Conservation (phyloP, 2,329 filamentous ascomycete species). For the Amylocarpus encephaloides region DNA sequence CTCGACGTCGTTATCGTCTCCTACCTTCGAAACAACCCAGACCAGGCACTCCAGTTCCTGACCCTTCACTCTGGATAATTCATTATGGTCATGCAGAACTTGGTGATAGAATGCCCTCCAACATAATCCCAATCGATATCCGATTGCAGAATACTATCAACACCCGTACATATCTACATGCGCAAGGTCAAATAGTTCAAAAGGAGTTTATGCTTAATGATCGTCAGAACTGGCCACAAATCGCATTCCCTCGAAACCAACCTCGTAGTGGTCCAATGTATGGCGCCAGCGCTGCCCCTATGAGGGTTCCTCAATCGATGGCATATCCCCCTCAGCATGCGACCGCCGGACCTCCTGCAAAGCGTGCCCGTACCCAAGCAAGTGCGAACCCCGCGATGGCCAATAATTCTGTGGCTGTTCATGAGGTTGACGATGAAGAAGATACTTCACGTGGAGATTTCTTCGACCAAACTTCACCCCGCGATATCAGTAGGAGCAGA, state of each 20-base stretch:
- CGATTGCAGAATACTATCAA: constrained; percentile 55
- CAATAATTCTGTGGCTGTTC: constrained; percentile 12
- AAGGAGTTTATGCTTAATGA: constrained; percentile 96
- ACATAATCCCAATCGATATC: constrained; percentile 57
- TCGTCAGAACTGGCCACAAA: constrained; percentile 80
- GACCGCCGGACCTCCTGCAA: constrained; percentile 44
- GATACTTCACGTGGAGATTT: constrained; percentile 81
- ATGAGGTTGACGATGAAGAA: constrained; percentile 72
- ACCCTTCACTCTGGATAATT: constrained; percentile 82
- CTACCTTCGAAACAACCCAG: constrained; percentile 63
- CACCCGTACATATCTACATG: constrained; percentile 58
- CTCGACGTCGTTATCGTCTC: constrained; percentile 80
- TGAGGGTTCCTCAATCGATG: constrained; percentile 45
- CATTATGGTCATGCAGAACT: constrained; percentile 79
- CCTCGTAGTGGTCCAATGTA: constrained; percentile 32
- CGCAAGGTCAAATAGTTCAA: constrained; percentile 72
- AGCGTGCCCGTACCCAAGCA: constrained; percentile 38
- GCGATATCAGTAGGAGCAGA: constrained; percentile 79
- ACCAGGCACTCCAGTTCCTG: constrained; percentile 62
- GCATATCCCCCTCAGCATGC: constrained; percentile 50
- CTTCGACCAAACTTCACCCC: constrained; percentile 81
- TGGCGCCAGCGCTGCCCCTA: constrained; percentile 18
- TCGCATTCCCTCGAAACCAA: constrained; percentile 58
- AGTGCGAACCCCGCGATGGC: constrained; percentile 17
- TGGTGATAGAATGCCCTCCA: constrained; percentile 64